Evolutionary conservation across 1,284 basidiomycete species (phyloP).

Genomic region (Cutaneotrichosporon sp.): DNA sequence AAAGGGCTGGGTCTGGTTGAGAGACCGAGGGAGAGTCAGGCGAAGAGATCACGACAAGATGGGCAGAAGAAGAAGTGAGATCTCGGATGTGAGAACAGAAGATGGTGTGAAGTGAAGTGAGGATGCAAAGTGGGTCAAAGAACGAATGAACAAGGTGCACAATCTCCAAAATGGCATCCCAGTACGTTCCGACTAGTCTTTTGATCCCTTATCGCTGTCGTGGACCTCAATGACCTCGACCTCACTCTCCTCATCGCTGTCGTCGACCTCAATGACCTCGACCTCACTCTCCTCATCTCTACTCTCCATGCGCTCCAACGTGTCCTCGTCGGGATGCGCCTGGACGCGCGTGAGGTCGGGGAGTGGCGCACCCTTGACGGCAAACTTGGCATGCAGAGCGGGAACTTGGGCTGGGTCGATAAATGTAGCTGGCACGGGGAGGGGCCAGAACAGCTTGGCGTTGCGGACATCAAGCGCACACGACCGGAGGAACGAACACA

Average conservation of each 20-base stretch:
- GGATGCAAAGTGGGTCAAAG: too few relatives aligned
- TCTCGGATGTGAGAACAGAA: too few relatives aligned
- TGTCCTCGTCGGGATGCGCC: background rate
- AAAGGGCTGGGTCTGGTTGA: too few relatives aligned
- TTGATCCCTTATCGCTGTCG: background rate
- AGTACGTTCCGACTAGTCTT: too few relatives aligned
- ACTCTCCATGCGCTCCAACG: background rate
- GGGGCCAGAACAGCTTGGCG: background rate
- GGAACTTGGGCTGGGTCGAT: background rate
- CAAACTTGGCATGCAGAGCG: too few relatives aligned
- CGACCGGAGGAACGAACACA: background rate
- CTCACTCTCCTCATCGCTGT: background rate
- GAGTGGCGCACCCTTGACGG: background rate
- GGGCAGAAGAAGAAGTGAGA: too few relatives aligned
- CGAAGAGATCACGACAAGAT: too few relatives aligned
- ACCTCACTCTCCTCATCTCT: background rate
- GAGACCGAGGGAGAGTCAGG: too few relatives aligned
- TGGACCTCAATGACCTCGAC: background rate
- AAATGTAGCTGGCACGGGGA: background rate
- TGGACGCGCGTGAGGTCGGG: background rate
- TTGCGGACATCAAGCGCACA: constrained; percentile 1
- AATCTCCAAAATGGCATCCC: too few relatives aligned
- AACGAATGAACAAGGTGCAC: too few relatives aligned
- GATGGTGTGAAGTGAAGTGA: too few relatives aligned
- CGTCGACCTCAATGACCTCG: background rate